Evolutionary conservation across 2,329 filamentous ascomycete species (phyloP), one percentile per base, ranked within the genome.

Genomic region (Colletotrichum tofieldiae): DNA sequence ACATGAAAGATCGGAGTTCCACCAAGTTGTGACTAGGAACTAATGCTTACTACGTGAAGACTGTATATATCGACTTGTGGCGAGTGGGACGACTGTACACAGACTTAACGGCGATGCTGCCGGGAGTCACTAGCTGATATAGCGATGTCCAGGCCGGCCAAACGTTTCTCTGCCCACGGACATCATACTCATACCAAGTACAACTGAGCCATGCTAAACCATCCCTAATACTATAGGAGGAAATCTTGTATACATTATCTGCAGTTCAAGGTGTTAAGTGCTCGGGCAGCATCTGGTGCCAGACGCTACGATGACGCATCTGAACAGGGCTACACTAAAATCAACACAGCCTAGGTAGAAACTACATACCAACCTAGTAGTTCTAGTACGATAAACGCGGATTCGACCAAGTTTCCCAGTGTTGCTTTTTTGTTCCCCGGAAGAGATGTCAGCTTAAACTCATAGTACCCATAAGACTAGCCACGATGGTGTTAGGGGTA

Each of bases 1-100:
- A n/a, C 14, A 5, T 4, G 3, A 7, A 1, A 3, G 5, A 5
- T 23, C 12, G 12, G 5, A 29, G 0, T 12, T 5, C 12, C 7
- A 3, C 5, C 2, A 49, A 2, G 4, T 3, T 29, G 12, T 7
- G 12, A 29, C 23, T 7, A 2, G 14, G 47, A 0, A 11, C 0
- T 3, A 7, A 18, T 16, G 14, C 14, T 29, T 23, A 1, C 6
- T 1, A n/a, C 5, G 6, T 2, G 14, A 29, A 5, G 29, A 29
- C 47, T 29, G 23, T 3, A 8, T 29, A 23, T 18, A 3, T 16
- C 20, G 1, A 26, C 12, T 5, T 3, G 14, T 16, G 1, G 23
- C 8, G 5, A 14, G 16, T 8, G 23, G 12, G 12, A 29, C 26
- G 12, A 2, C 11, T 26, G 26, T 26, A 20, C 6, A 12, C 14